Evolutionary conservation across 441 rosid genomes (phyloP), one percentile per base, ranked within the genome.

Genomic region (Corymbia calophylla): DNA sequence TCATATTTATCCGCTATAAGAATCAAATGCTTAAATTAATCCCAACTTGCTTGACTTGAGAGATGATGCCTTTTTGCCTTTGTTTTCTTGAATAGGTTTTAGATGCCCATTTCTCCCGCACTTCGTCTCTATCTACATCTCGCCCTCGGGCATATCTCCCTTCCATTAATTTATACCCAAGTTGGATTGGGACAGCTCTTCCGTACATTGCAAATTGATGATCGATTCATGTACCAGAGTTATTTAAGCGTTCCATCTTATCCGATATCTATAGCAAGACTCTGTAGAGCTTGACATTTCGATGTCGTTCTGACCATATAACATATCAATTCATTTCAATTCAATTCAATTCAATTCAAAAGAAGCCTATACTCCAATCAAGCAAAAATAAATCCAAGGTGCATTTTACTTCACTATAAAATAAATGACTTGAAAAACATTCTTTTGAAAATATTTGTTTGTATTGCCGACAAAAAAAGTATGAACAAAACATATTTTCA

Each of bases 231-330:
- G 84, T 23, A 23, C n/a, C 4, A 12, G 84, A 7, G n/a, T 39
- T 12, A 39, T 29, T 21, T 21, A 21, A 9, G 49, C 7, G 9
- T 73, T 39, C 48, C 4, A 39, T 21, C 21, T 44, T 21, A 15
- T n/a, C 82, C 27, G 3, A 1, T 11, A 29, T 73, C 82, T 7
- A 39, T 6, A 23, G 17, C 6, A 17, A 44, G 51, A 73, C 12
- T 73, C 17, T 1, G 3, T 1, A 1, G n/a, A 17, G 17, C 51
- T 21, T 3, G 23, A 12, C 49, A 73, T 39, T 4, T 12, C 6
- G 0, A 39, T 17, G 5, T 12, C 3, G 0, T 21, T 73, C 23
- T 44, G 51, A 14, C 29, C 1, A 23, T 12, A 21, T 21, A 2
- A 21, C 6, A 1, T 39, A 23, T 29, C 29, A 6, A 39, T 3